Evolutionary conservation across 441 rosid species (phyloP).

Genomic region (Aquilaria agallochum): DNA sequence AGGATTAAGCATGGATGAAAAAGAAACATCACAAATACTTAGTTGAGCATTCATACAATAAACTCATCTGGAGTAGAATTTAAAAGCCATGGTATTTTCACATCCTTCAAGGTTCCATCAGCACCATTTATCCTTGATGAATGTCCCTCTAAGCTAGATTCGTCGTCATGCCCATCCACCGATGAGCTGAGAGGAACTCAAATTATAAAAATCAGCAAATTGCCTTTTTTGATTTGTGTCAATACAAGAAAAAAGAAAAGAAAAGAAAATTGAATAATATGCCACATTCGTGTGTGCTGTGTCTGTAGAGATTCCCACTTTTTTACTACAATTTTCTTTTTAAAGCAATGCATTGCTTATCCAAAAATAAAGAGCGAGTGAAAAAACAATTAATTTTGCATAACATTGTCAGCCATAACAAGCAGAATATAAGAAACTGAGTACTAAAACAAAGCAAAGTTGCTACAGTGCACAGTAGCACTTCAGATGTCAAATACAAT

Average conservation of each 20-base stretch:
- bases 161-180: conserved; percentile 82
- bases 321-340: no score
- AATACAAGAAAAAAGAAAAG: conserved; percentile 1
- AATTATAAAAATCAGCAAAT: no score
- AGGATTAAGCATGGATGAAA: conserved; percentile 12
- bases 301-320: no score
- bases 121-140: conserved; percentile 43
- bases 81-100: conserved; percentile 87
- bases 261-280: not conserved
- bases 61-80: conserved; percentile 94
- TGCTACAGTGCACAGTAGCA: no score
- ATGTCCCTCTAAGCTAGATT: conserved; percentile 51
- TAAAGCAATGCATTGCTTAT: no score
- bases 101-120: conserved; percentile 43
- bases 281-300: no score
- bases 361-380: no score
- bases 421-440: no score
- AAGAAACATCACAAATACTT: conserved; percentile 17
- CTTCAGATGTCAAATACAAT: no score
- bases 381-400: no score
- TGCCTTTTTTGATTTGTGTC: not conserved
- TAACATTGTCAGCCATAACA: no score
- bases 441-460: no score
- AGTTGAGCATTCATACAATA: conserved; percentile 47
- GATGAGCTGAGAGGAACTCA: conserved; percentile 54